Conservation (phyloP, 1,284 basidiomycete genomes). For the Ceraceosorus guamensis region DNA sequence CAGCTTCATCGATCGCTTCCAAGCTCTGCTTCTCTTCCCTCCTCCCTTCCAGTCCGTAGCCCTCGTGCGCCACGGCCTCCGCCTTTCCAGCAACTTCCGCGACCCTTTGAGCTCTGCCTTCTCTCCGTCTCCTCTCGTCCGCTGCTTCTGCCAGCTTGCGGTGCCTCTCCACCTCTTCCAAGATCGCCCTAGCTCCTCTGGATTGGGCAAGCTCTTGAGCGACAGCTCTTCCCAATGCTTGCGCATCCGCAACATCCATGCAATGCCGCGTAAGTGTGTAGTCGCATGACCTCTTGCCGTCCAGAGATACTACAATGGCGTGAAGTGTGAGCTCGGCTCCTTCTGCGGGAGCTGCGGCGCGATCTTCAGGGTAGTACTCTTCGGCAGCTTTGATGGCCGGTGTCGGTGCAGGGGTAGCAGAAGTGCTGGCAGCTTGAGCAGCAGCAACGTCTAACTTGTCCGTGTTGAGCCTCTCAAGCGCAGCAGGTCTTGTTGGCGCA, state of each 20-base stretch:
- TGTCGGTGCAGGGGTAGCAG: not conserved
- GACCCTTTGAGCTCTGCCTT: not conserved
- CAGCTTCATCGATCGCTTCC: slow-evolving; percentile 11
- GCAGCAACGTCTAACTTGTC: slow-evolving; percentile 14
- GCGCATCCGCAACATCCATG: slow-evolving; percentile 27
- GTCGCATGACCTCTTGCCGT: slow-evolving; percentile 31
- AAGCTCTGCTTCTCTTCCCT: not conserved
- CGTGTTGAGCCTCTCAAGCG: slow-evolving; percentile 21
- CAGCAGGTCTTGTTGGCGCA: slow-evolving; percentile 8
- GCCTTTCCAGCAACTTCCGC: slow-evolving; percentile 11
- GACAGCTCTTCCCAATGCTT: slow-evolving; percentile 30
- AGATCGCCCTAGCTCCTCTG: slow-evolving; percentile 33
- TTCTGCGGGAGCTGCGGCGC: slow-evolving; percentile 12
- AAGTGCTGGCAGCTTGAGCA: slow-evolving; percentile 1
- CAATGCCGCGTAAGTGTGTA: slow-evolving; percentile 22
- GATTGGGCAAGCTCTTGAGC: slow-evolving; percentile 35
- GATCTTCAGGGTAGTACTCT: slow-evolving; percentile 1
- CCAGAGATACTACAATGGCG: slow-evolving; percentile 47
- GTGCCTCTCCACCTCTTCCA: slow-evolving; percentile 46
- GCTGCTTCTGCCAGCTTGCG: slow-evolving; percentile 42
- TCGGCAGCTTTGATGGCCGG: not conserved
- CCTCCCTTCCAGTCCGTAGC: no score
- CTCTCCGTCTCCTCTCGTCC: slow-evolving; percentile 28
- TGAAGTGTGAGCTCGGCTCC: slow-evolving; percentile 26
- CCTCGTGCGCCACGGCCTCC: slow-evolving; percentile 6